Evolutionary conservation across 2,329 filamentous ascomycete species (phyloP), one percentile per base, ranked within the genome.

Genomic region (Salinomyces thailandicus): DNA sequence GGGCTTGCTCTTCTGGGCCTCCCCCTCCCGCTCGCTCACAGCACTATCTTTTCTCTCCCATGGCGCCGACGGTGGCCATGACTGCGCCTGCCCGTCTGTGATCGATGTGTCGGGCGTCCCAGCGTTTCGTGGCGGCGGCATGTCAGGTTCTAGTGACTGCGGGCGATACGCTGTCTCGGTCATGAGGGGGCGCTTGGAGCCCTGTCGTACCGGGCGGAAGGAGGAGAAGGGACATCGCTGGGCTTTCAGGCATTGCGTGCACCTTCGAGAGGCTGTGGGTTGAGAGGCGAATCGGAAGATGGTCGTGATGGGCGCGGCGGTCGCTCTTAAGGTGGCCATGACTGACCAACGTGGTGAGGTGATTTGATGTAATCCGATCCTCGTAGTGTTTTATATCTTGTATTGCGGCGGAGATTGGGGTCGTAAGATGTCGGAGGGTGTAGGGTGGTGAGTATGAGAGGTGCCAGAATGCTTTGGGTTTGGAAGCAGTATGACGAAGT

Each of bases 111-210:
- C 73, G 34, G 72, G 69, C 18, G 71, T 60, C n/a, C 69, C 68
- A 20, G 65, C 58, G 55, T 73, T 79, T 47, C 73, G 69, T 30
- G 73, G 73, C 36, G 73, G 72, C 29, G 73, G 72, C 47, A 73
- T 70, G 31, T 69, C 64, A 1, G 69, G 60, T 12, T 70, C 64
- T n/a, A 81, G 58, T 2, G 67, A 66, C 41, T 75, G 70, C 14
- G 77, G 75, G 39, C 72, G 73, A 50, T 79, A 77, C 5, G 74
- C 73, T 13, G 75, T 78, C 19, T 73, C 74, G 9, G 77, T 81
- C 55, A 79, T 76, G 55, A 82, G 69, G 43, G 73, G 71, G 34
- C 75, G 65, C 50, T 73, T 74, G 7, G 69, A 70, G n/a, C 69
- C 71, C 18, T 64, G 61, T 16, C 62, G 54, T 11, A 55, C 54